Base-by-base conservation (phyloP, 371 early-diverging fungal species). In the Vairimorpha ceranae region DNA sequence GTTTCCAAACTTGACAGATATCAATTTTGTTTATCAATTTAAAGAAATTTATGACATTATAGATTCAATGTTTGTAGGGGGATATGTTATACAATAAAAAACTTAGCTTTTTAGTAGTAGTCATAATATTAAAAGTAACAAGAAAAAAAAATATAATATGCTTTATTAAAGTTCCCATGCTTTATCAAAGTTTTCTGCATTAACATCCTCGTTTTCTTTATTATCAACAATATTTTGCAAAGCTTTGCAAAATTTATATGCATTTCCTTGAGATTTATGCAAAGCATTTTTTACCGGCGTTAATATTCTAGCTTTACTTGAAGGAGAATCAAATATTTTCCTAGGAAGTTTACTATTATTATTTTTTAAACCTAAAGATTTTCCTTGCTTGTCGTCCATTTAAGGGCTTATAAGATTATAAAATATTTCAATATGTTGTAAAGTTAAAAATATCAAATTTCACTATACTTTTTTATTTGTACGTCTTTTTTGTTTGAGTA, bases 11-110 rank as follows among this genome's bases (percentile, higher is more conserved):
- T n/a, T 76, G 0, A 45, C 43, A 19, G 73, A 79, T 29, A 3
- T 59, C 0, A 30, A 69, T 51, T 67, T 75, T 15, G 52, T 75
- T 33, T 75, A 72, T 67, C 65, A 76, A 30, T 79, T 79, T 66
- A 54, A 67, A 21, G 66, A 65, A 27, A 33, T 54, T 12, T 60
- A 75, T 32, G 12, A 61, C 7, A n/a, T 79, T 14, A 12, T 79
- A 8, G 79, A 79, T 35, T 41, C 67, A 46, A 65, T 67, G 56
- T 65, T 79, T 52, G 43, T 65, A 14, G 66, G 72, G 52, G 78
- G 78, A 46, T 59, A 68, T 19, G 61, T 73, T n/a, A n/a, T n/a
- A n/a, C n/a, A n/a, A n/a, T n/a, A n/a, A n/a, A n/a, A n/a, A n/a
- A n/a, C n/a, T n/a, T n/a, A n/a, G n/a, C n/a, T n/a, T n/a, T n/a